Evolutionary conservation across 1,284 basidiomycete genomes (phyloP).

Genomic region (Marasmius tenuissimus): DNA sequence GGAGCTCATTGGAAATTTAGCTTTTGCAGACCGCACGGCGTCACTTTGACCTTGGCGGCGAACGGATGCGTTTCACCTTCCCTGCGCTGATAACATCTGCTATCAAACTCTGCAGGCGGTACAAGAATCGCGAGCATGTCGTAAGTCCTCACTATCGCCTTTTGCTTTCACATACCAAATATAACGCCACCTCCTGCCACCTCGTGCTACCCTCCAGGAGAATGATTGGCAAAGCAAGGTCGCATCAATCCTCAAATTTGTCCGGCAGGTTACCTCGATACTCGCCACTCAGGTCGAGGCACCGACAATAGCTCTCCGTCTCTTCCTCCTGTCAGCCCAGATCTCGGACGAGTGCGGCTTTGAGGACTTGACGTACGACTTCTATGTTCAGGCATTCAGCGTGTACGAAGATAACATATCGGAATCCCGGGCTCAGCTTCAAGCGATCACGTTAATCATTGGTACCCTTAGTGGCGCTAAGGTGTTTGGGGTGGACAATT

Average conservation of each 20-base stretch:
- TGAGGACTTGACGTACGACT: conserved; percentile 92
- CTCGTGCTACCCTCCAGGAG: conserved; percentile 47
- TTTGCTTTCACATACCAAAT: background rate
- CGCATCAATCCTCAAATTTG: conserved; percentile 85
- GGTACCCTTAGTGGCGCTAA: conserved; percentile 81
- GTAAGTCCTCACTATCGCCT: conserved; percentile 31
- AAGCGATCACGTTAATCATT: conserved; percentile 92
- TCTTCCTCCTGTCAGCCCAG: conserved; percentile 93
- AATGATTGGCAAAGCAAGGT: conserved; percentile 83
- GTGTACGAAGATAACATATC: conserved; percentile 96
- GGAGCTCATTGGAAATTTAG: conserved; percentile 35
- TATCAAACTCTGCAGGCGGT: conserved; percentile 87
- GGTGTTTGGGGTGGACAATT: conserved; percentile 90
- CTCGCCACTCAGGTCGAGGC: conserved; percentile 91
- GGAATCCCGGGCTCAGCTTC: conserved; percentile 88
- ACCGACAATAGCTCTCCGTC: conserved; percentile 83
- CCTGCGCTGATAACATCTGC: conserved; percentile 90
- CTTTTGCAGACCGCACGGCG: conserved; percentile 85
- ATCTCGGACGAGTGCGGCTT: conserved; percentile 91
- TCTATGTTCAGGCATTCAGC: conserved; percentile 93
- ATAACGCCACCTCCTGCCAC: background rate
- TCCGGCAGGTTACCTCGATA: conserved; percentile 87
- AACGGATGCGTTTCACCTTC: conserved; percentile 92
- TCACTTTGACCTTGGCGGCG: conserved; percentile 88
- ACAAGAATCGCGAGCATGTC: conserved; percentile 73